Evolutionary conservation across 306 rosid species (phyloP).

Genomic region (Citrullus colocynthis): DNA sequence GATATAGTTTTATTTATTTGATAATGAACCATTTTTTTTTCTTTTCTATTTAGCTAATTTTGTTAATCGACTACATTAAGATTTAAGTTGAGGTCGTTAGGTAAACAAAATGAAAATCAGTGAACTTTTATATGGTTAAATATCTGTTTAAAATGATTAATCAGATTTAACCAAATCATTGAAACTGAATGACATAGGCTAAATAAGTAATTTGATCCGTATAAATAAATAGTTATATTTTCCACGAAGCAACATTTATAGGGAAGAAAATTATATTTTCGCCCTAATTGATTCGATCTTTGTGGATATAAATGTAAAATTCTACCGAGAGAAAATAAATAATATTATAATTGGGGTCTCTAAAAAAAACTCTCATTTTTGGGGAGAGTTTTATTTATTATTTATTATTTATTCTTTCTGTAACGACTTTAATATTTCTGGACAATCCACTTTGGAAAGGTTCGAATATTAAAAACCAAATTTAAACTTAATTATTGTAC

Average conservation of each 20-base stretch:
- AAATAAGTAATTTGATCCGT: neutral
- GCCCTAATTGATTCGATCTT: neutral
- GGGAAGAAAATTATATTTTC: neutral
- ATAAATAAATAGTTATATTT: neutral
- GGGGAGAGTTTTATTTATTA: neutral
- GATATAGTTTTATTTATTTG: too few relatives aligned
- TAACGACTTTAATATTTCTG: neutral
- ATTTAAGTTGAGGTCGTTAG: neutral
- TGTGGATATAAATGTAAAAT: neutral
- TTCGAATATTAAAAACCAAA: neutral
- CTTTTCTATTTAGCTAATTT: too few relatives aligned
- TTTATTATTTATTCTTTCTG: neutral
- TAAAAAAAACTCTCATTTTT: too few relatives aligned
- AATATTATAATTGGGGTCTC: too few relatives aligned
- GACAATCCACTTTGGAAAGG: neutral
- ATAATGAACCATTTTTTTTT: too few relatives aligned
- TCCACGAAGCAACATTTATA: neutral
- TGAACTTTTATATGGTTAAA: too few relatives aligned
- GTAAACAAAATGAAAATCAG: too few relatives aligned
- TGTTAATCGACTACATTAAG: neutral
- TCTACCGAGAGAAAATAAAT: too few relatives aligned
- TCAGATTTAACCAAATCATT: neutral
- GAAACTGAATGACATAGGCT: too few relatives aligned
- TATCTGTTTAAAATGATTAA: too few relatives aligned
- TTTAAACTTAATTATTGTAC: neutral